These are phyloP conservation scores for Kurtzmaniella cleridarum DNA, from an alignment of 805 yeast species.

Conservation along the genomic window DNA sequence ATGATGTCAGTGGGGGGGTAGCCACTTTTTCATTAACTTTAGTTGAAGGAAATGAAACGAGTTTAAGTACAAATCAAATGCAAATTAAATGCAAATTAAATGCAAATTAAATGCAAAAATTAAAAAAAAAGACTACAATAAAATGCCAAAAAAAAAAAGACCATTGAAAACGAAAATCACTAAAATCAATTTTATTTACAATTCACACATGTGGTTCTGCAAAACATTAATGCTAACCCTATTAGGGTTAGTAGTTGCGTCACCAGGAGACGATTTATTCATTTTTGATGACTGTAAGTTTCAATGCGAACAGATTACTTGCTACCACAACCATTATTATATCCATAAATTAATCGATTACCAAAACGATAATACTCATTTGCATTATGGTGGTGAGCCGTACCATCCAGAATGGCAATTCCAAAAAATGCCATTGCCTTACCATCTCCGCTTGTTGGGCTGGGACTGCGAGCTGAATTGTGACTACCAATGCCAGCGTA, in stretches of 20 bases:
- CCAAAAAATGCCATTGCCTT: constrained; percentile 33
- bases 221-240: no score
- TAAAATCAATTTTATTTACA: no score
- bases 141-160: no score
- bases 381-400: constrained; percentile 12
- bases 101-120: no score
- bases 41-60: no score
- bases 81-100: no score
- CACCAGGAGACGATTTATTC: constrained; percentile 58
- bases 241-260: constrained; percentile 21
- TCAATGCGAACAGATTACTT: constrained; percentile 42
- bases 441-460: constrained; percentile 39
- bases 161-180: no score
- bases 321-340: constrained; percentile 23
- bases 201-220: no score
- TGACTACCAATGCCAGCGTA: constrained; percentile 88
- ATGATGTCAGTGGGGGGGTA: no score
- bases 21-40: no score
- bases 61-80: no score
- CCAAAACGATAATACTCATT: constrained; percentile 11
- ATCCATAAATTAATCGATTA: constrained; percentile 10
- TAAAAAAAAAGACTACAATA: no score
- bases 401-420: constrained; percentile 33
- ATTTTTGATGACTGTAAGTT: constrained; percentile 52
- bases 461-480: constrained; percentile 83